Base-by-base conservation (phyloP, 331 rosid genomes). In the Erythrophleum ivorense region DNA sequence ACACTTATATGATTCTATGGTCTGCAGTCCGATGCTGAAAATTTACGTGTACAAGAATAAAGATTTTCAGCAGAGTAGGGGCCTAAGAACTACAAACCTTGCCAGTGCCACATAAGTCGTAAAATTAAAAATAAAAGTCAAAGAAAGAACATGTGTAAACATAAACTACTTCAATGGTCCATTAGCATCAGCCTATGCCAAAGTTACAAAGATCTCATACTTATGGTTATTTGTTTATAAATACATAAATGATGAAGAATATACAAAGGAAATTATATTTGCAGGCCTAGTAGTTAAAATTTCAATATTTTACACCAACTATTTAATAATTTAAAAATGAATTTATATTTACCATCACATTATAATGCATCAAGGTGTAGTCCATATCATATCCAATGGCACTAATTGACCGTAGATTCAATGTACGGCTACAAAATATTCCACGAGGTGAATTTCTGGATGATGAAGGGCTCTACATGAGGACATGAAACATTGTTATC, bases 341-440 rank as follows among this genome's bases (percentile, higher is more conserved):
- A 76, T 79, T 68, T 77, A 78, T 45, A 71, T 21, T 72, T 90
- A 95, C 98, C 97, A 77, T 88, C 87, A 95, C 98, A 81, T 93
- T 95, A 71, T 95, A 95, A 77, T 95, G 99, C 84, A 95, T 85
- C 91, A 95, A 87, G 29, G 99, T 95, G 74, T 95, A 95, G 86
- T 95, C 99, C 99, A 95, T 93, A 85, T 93, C 99, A 84, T 95
- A 95, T 85, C 99, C 99, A 80, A 95, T 95, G 85, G 92, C 99
- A 88, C 98, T 91, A 63, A 95, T 93, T 67, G 99, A 95, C 43
- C 98, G 89, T 34, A 95, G 93, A 88, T 95, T 95, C 94, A 95
- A 88, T 6, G 97, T 95, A 16, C 99, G 98, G 87, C 84, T 93
- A 77, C 99, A 95, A 87, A 95, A 95, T 77, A 95, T 89, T 78